Conservation (phyloP, 805 yeast species). For the Wickerhamiella musiphila region DNA sequence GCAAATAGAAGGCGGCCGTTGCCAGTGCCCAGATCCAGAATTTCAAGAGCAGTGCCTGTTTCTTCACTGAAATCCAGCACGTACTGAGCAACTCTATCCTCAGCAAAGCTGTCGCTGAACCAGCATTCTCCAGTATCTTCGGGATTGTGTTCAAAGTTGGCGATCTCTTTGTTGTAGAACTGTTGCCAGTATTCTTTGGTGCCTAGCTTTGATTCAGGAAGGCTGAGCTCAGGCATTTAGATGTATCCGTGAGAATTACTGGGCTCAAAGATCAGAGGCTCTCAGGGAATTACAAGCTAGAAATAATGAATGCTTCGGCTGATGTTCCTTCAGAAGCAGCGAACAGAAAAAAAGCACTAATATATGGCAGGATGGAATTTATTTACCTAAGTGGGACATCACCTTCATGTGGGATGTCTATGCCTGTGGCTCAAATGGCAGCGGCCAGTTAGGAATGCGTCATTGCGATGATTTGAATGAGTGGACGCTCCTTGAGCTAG, state of each 20-base stretch:
- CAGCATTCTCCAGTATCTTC: conserved; percentile 90
- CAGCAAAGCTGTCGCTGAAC: conserved; percentile 95
- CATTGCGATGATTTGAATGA: conserved; percentile 32
- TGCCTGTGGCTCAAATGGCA: conserved; percentile 76
- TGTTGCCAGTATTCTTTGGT: conserved; percentile 85
- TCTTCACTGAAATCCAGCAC: conserved; percentile 21
- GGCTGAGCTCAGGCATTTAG: conserved; percentile 17
- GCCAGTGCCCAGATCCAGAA: conserved; percentile 87
- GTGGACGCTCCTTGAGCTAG: conserved; percentile 17
- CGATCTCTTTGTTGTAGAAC: conserved; percentile 56
- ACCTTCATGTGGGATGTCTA: too few relatives aligned
- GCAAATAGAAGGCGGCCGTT: conserved; percentile 80
- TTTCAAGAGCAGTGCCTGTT: conserved; percentile 16
- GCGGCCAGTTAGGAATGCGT: conserved; percentile 50
- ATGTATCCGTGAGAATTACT: background rate
- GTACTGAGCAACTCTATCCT: conserved; percentile 61
- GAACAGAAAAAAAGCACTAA: too few relatives aligned
- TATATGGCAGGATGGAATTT: too few relatives aligned
- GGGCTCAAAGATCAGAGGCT: background rate
- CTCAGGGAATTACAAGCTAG: background rate
- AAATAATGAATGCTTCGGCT: background rate
- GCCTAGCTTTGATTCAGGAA: conserved; percentile 70
- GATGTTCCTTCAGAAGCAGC: background rate
- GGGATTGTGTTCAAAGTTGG: conserved; percentile 54
- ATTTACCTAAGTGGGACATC: too few relatives aligned